Base-by-base conservation (phyloP, 129 eudicot species). In the Chrysanthemum lavandulifolium region DNA sequence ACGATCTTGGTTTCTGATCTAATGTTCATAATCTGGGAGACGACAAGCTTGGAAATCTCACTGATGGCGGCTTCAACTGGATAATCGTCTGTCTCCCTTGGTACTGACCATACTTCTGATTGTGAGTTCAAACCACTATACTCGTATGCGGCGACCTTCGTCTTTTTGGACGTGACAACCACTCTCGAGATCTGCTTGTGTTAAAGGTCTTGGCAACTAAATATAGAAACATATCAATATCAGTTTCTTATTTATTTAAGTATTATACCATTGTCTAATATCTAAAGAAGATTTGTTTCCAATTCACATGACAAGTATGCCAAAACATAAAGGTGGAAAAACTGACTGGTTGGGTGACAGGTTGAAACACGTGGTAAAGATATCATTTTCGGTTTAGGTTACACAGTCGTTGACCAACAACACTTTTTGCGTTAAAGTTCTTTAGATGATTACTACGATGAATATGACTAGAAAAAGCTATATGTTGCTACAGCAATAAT, bases 31-130 rank as follows among this genome's bases (percentile, higher is more conserved):
- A 94, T 84, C 78, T 90, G 99, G 16, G 98, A 87, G 15, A 81
- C 87, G 47, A 94, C 93, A 45, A 93, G 79, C 86, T 90, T 93
- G 53, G 98, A 93, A 55, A 93, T 87, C 85, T 94, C 99, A 66
- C 66, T 83, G 29, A 94, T 88, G 14, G 97, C 92, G 57, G 86
- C 86, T 73, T 85, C 88, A 68, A 91, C 90, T 60, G 80, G 95
- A 78, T 40, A 40, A 40, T 40, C 47, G 10, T 80, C 91, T 8
- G 89, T 70, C 10, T 86, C 91, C 77, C 85, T 81, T 43, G 69
- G 82, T 67, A 54, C 69, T 12, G 87, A 70, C 90, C 90, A 85
- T 16, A 74, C 67, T 2, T 81, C 75, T 10, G 89, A 67, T 40
- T 71, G 86, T 10, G 91, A 82, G 74, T 62, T 82, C 76, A 82